Conservation (phyloP, 2,329 filamentous ascomycete genomes). For the Penicillium sp. region DNA sequence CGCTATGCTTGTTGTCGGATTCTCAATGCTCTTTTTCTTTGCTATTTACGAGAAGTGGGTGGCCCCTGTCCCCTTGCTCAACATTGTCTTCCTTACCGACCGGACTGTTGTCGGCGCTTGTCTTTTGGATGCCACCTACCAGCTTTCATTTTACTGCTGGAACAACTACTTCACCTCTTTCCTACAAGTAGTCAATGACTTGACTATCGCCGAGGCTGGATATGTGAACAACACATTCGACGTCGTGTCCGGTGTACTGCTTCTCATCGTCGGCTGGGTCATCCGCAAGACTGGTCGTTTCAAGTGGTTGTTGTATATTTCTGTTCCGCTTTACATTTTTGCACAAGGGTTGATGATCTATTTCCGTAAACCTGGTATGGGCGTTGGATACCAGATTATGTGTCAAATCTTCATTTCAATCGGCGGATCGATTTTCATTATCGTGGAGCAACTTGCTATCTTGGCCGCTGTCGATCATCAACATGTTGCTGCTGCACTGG, state of each 20-base stretch:
- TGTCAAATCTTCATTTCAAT: constrained; percentile 59
- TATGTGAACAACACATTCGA: constrained; percentile 52
- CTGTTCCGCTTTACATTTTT: constrained; percentile 54
- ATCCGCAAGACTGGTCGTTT: constrained; percentile 53
- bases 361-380: too few species aligned
- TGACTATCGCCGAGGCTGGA: constrained; percentile 31
- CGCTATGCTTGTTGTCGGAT: constrained; percentile 53
- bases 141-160: constrained; percentile 34
- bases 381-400: constrained; percentile 55
- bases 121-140: constrained; percentile 29
- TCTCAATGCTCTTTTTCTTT: constrained; percentile 53
- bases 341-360: constrained; percentile 15
- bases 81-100: constrained; percentile 50
- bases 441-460: constrained; percentile 55
- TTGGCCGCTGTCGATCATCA: constrained; percentile 56
- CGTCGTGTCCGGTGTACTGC: constrained; percentile 56
- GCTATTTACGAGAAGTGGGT: constrained; percentile 54
- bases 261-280: constrained; percentile 53
- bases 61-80: constrained; percentile 53
- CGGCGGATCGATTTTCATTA: constrained; percentile 52
- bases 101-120: constrained; percentile 29
- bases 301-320: constrained; percentile 54
- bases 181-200: constrained; percentile 28
- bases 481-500: constrained; percentile 55
- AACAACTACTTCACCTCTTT: constrained; percentile 29